Conservation (phyloP, 2,329 filamentous ascomycete genomes). For the Penicillium sp. region DNA sequence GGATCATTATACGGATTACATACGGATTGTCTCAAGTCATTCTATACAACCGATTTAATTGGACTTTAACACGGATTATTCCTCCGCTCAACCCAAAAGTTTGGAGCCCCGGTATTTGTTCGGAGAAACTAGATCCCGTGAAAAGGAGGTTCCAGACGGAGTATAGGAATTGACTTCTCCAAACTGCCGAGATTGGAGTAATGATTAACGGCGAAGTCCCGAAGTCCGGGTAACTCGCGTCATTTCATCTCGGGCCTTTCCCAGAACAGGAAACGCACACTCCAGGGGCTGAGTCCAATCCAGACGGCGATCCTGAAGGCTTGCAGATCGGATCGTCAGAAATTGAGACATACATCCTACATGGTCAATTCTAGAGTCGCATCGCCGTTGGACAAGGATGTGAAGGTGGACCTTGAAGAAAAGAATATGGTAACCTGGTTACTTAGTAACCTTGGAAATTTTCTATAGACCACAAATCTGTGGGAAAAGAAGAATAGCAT, state of each 20-base stretch:
- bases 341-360: constrained; percentile 20
- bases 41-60: neutral
- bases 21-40: neutral
- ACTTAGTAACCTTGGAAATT: neutral
- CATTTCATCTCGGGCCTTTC: constrained; percentile 8
- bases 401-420: constrained; percentile 6
- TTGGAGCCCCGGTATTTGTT: constrained; percentile 19
- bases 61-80: constrained; percentile 1
- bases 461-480: neutral
- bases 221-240: constrained; percentile 3
- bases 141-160: constrained; percentile 17
- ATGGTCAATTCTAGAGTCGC: constrained; percentile 21
- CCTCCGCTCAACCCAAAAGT: neutral
- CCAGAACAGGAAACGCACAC: constrained; percentile 11
- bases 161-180: constrained; percentile 14
- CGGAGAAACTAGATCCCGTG: constrained; percentile 18
- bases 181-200: constrained; percentile 19
- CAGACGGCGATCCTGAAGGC: constrained; percentile 21
- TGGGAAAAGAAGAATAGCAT: constrained; percentile 1
- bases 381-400: constrained; percentile 15
- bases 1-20: neutral
- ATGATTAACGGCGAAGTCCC: constrained; percentile 4
- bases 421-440: neutral
- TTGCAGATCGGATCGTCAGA: constrained; percentile 28
- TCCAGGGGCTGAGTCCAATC: constrained; percentile 14